Base-by-base conservation (phyloP, 441 rosid genomes). In the Eutrema salsugineum region DNA sequence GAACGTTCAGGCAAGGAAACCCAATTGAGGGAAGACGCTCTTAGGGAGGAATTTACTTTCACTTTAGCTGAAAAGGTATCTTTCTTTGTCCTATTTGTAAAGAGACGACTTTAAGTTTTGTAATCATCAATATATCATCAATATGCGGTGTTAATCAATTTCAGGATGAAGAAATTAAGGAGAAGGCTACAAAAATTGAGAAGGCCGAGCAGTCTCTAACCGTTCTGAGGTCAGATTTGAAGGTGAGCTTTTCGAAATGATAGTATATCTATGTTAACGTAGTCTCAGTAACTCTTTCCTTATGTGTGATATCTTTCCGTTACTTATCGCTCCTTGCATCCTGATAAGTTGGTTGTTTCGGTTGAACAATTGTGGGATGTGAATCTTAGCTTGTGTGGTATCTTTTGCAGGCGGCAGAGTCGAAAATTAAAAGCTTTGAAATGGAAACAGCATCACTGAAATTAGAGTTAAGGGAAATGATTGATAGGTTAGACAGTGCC, bases 121-220 rank as follows among this genome's bases (percentile, higher is more conserved):
- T 36, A 22, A 53, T 49, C 17, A 49, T 30, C 42, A 38, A 27
- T 6, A 42, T 51, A 3, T 58, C 11, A 77, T 55, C 33, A 35
- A 7, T 63, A 50, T 70, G 10, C 17, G 48, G 50, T 61, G 53
- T 36, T 58, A 27, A 64, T 78, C 65, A 59, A 76, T 63, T 88
- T 78, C 91, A 91, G 97, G 98, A 91, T 40, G 90, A 86, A 68
- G 96, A 91, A 84, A 66, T 91, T 56, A 89, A 82, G 88, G 91
- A 83, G 67, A 91, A 87, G 78, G 81, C 81, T n/a, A 70, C 71
- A 38, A 90, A 83, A 80, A 75, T 96, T 44, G 98, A 93, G 80
- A 63, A 83, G 64, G 91, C 91, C 8, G 98, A 96, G 80, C 95
- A 91, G 81, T 78, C 85, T 71, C 74, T 91, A 82, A 93, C 91